phyloP scores from a whole-genome alignment of 192 early-diverging fungal genomes.

The Coemansia sp. region DNA sequence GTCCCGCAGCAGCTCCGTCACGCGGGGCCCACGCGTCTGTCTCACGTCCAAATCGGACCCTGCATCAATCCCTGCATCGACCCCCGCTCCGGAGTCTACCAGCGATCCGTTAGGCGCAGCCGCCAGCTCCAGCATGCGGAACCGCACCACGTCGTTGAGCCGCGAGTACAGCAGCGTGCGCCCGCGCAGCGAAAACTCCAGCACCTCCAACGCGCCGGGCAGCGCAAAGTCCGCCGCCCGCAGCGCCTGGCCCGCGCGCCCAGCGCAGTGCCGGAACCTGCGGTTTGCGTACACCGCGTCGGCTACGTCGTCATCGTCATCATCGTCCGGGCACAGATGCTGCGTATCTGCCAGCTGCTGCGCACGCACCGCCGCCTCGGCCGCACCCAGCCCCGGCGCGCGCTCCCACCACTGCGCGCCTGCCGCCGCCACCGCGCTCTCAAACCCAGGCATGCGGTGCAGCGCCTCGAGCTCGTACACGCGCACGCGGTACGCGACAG shows the following conservation, averaged over 20 bases:
- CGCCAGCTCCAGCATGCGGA: constrained; percentile 38
- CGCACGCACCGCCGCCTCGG: constrained; percentile 12
- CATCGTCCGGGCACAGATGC: constrained; percentile 33
- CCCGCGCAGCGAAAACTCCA: constrained; percentile 49
- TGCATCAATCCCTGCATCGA: not conserved
- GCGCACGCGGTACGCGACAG: constrained; percentile 23
- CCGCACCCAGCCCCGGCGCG: not conserved
- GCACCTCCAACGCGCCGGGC: constrained; percentile 39
- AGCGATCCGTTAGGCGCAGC: constrained; percentile 17
- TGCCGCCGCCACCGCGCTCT: constrained; percentile 1
- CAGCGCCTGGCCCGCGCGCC: constrained; percentile 23
- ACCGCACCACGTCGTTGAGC: constrained; percentile 46
- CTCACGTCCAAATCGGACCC: not conserved
- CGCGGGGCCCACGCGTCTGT: constrained; percentile 32
- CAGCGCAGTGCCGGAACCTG: constrained; percentile 33
- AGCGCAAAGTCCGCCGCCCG: constrained; percentile 18
- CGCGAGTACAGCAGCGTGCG: constrained; percentile 44
- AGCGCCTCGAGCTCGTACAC: constrained; percentile 47
- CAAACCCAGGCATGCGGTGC: constrained; percentile 11
- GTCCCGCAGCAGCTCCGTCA: constrained; percentile 41
- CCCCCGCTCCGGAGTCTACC: constrained; percentile 1
- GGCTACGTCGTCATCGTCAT: constrained; percentile 8
- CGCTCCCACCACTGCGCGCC: constrained; percentile 26
- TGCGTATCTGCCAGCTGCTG: constrained; percentile 11
- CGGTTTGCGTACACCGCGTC: constrained; percentile 30